phyloP scores from a whole-genome alignment of 1,139 yeast genomes.

The Arxiozyma slooffiae region DNA sequence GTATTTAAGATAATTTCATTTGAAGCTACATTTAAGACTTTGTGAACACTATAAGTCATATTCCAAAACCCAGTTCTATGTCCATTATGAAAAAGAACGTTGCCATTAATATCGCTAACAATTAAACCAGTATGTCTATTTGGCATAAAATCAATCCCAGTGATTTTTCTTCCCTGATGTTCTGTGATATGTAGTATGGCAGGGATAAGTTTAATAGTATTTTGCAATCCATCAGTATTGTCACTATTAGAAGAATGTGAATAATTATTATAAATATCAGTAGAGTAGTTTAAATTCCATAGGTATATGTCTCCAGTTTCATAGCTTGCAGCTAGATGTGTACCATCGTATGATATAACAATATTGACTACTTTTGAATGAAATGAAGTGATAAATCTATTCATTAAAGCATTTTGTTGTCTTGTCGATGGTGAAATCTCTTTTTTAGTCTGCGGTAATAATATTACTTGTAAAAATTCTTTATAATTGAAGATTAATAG shows the following conservation, averaged over 20 bases:
- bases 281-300: slow-evolving; percentile 35
- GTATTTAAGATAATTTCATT: slow-evolving; percentile 8
- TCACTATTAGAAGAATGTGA: not conserved
- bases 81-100: slow-evolving; percentile 51
- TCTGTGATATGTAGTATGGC: slow-evolving; percentile 24
- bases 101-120: slow-evolving; percentile 52
- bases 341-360: slow-evolving; percentile 43
- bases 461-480: slow-evolving; percentile 20
- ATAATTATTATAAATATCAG: not conserved
- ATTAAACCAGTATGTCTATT: slow-evolving; percentile 48
- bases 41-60: slow-evolving; percentile 32
- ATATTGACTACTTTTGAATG: slow-evolving; percentile 36
- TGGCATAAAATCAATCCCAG: slow-evolving; percentile 46
- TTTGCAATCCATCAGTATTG: not conserved
- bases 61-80: slow-evolving; percentile 45
- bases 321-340: slow-evolving; percentile 41
- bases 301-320: slow-evolving; percentile 37
- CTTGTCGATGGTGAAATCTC: not conserved
- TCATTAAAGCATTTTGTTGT: not conserved
- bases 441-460: slow-evolving; percentile 16
- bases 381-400: slow-evolving; percentile 3
- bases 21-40: slow-evolving; percentile 10
- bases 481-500: slow-evolving; percentile 24
- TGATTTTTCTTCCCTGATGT: slow-evolving; percentile 28
- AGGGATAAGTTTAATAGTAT: slow-evolving; percentile 9